Evolutionary conservation across 208 protist species (phyloP), one percentile per base, ranked within the genome.

Genomic region (Perkinsela sp.): DNA sequence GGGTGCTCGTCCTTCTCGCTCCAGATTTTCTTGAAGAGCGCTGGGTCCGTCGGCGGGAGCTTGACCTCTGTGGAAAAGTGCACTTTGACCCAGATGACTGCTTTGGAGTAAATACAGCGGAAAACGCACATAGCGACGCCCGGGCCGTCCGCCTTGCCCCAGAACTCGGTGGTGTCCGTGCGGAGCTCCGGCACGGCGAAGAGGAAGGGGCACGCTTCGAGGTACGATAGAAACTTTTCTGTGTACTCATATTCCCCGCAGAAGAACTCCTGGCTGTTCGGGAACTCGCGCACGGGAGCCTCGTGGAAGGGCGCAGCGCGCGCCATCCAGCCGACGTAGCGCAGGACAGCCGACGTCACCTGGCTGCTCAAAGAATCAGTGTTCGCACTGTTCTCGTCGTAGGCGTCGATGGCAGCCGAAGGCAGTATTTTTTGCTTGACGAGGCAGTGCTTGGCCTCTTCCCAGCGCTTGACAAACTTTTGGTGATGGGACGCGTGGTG

Each of bases 11-110:
- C 77, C 6, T 83, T 78, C 70, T 90, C 87, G 71, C 83, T 85
- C 85, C 87, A 92, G 48, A 92, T 67, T 30, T 86, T 85, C 30
- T 77, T 69, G 69, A 92, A 89, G 0, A 73, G 79, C 69, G 89
- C 83, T 6, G 80, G 80, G 75, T 92, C 87, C 69, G 88, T 83
- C 68, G 87, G 84, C 0, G 87, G 87, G 68, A 92, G 77, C 75
- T 90, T 90, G 66, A 92, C 87, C 78, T 90, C 84, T 0, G 87
- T 82, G 28, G 87, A 89, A 31, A 92, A 83, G 71, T 87, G 78
- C 69, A 92, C 87, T 30, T 80, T 79, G 16, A 90, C 71, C 67
- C 85, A 78, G n/a, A 92, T 57, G 22, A 92, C 75, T 1, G 87
- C 76, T 73, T 92, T 92, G 31, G 87, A 90, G 76, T 76, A 88